Base-by-base conservation (phyloP, 2,329 filamentous ascomycete species). In the Phoma herbarum region DNA sequence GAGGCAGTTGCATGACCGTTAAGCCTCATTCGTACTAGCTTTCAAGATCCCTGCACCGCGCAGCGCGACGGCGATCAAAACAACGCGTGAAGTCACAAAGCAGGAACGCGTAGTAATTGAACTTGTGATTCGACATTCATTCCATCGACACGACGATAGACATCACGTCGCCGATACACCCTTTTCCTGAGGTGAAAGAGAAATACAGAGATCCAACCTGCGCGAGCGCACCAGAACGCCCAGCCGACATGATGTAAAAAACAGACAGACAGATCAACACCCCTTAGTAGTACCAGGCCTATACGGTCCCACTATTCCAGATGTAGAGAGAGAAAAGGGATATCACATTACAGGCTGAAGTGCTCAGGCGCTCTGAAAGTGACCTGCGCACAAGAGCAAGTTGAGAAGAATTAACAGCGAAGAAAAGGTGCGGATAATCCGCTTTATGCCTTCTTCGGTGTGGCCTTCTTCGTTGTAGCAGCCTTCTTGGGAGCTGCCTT, bases 401-500 rank as follows among this genome's bases (percentile, higher is more conserved):
- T 64, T 49, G 61, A 66, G 65, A 72, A 69, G 62, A 73, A 67
- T 71, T 64, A 69, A 54, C 60, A 70, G 67, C 59, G 58, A 68
- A 63, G 49, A 64, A 52, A 64, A 62, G 47, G 56, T 44, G 59
- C 33, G 60, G n/a, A 23, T 37, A 29, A 33, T 9, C 31, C 43
- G 48, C 63, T 76, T 76, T 60, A 77, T 72, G 73, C 69, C 71
- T 75, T 76, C 72, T 76, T 77, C 51, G 75, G 74, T 46, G 74
- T 73, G 5, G 83, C 75, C 75, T 82, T 82, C 73, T 75, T 78
- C 65, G 83, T 85, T 59, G 81, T 69, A 7, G 80, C 64, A 16
- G 79, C 75, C 66, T 73, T 75, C 70, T 75, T 76, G 62, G 67
- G 76, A 63, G 57, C 75, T 4, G 77, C 72, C 20, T 75, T 75